Evolutionary conservation across 352 stramenopile species (phyloP), one percentile per base, ranked within the genome.

Genomic region (Pythium aristosporum): DNA sequence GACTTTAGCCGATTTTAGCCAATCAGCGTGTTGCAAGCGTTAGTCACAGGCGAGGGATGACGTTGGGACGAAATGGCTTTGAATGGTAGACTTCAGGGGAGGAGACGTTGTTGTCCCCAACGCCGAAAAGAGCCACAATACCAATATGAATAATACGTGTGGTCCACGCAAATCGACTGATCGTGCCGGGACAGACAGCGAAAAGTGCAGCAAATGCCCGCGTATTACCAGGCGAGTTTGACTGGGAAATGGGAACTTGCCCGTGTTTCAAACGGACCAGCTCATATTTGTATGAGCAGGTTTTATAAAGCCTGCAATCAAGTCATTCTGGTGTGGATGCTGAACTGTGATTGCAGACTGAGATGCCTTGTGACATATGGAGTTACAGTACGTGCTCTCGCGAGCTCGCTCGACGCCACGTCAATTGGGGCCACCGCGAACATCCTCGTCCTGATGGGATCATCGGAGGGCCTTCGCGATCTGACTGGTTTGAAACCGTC

Each of bases 351-450:
- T n/a, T n/a, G n/a, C 25, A 30, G 5, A 30, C 25, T 30, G 25
- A 2, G 25, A 30, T 30, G 25, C 25, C 25, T 30, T 30, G 25
- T 30, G 25, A 30, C 25, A 30, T 30, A 30, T 30, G 25, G 3
- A 30, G 25, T 30, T 30, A 30, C 25, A 30, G 47, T 63, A 47
- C n/a, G 34, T 58, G 58, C 51, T 23, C 16, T 30, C 5, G 5
- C 25, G 25, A 13, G 37, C 9, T 52, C 32, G 16, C 16, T 25
- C 25, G 23, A 20, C 52, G 60, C 60, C 51, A 67, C 60, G 51
- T 67, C 60, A 67, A 61, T 67, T 13, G 3, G 47, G 43, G 53
- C 46, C 21, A 13, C 12, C 13, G 20, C 21, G 39, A 30, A 30
- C 25, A 30, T 30, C 25, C 5, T 20, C 50, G 50, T 67, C 50